Evolutionary conservation across 331 rosid genomes (phyloP), one percentile per base, ranked within the genome.

Genomic region (Saraca asoca): DNA sequence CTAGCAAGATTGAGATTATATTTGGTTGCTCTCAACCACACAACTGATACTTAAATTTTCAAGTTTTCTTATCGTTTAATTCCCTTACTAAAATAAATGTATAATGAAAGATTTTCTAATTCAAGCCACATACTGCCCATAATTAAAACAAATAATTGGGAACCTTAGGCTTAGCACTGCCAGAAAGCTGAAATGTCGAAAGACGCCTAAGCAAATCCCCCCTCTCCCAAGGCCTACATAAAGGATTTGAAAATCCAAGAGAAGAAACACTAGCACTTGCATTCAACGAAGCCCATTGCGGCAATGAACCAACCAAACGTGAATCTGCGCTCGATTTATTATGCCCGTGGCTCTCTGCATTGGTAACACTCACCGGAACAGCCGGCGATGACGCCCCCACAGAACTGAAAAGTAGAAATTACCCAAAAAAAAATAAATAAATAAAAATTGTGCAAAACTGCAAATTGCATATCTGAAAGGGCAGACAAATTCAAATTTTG

Each of bases 341-440:
- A 1, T 42, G 88, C 24, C 85, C 88, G 54, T 72, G 84, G 35
- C 67, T 72, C 5, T 87, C 84, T 35, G 90, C 88, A 51, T 87
- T 71, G 49, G 82, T 80, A 75, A 77, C 81, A 51, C 68, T 80
- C 35, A 84, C 80, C 8, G 84, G 97, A 62, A 70, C 72, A 45
- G 88, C 81, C 17, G 89, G 95, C 4, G 97, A 94, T 2, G 99
- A 94, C 14, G 97, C 99, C 69, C 95, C 99, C n/a, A 83, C 99
- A 51, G 99, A 90, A 58, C 99, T 94, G 85, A 71, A 46, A 35
- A 12, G 6, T 45, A 72, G 17, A 67, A 15, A 50, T 10, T 52
- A 43, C 3, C 11, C 9, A 0, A 5, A 31, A 58, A 0, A 8
- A n/a, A 5, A 17, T 0, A 4, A 8, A 16, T 2, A 68, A 38